Base-by-base conservation (phyloP, 2,329 filamentous ascomycete species). In the Ceratocystis lukuohia region DNA sequence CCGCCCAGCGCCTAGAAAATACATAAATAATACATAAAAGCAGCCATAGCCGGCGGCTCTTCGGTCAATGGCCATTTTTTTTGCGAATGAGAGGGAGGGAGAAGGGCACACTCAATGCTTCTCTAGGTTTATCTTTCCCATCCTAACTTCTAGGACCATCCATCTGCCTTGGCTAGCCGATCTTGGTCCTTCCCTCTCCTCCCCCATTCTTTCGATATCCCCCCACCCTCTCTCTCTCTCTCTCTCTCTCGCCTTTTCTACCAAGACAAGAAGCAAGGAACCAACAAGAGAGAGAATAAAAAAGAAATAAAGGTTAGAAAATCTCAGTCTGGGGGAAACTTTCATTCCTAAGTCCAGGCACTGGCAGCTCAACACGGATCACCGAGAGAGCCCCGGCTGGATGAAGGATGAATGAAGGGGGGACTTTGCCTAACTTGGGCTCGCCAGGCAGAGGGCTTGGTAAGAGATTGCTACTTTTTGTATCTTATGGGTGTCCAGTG, bases 301-400 rank as follows among this genome's bases (percentile, higher is more conserved):
- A n/a, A 28, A 17, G 12, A 30, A 57, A 57, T 57, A 30, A 57
- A 57, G 22, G 22, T 12, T 57, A 15, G 53, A 30, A 30, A 57
- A 57, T 57, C 22, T 57, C 4, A 30, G 48, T 50, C 28, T 30
- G 53, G 53, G 28, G 53, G 53, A 57, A 57, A 57, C 53, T 28
- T 28, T 33, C 53, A 57, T 57, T 57, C 53, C 20, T 33, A 17
- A 30, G 5, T 5, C 53, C 53, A 33, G 22, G 53, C 10, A 57
- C 53, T 57, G 53, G 53, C 53, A 57, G 53, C 53, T 57, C 53
- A 30, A 33, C 53, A 57, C 53, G 30, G 53, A 30, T 28, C 53
- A 57, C 53, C 20, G 22, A 22, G 53, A 28, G 53, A 28, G 22
- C 53, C 10, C 15, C 17, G 53, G 17, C 7, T 22, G 53, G 22